Base-by-base conservation (phyloP, 2,329 filamentous ascomycete species). In the Metarhizium rileyi region DNA sequence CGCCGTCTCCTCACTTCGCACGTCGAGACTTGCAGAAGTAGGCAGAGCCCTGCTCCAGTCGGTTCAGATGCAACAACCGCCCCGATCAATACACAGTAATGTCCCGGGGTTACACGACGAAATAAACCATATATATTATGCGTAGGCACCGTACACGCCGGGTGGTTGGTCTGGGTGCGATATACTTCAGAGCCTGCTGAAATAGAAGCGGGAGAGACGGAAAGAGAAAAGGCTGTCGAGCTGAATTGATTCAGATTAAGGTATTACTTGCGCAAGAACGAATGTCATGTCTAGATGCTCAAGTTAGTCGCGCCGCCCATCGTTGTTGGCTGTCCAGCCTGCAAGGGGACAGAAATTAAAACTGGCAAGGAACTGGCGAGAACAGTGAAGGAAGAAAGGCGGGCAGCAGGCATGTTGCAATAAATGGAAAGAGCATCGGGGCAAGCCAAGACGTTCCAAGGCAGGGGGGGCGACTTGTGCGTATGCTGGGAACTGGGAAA, bases 1-100 rank as follows among this genome's bases (percentile, higher is more conserved):
- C 23, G 46, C 40, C 7, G 38, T 52, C 42, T 50, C 48, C 52
- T 55, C 49, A 2, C 50, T 55, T 48, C 48, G 35, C 44, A 45
- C 55, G 25, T 27, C 20, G 22, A 22, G 28, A 23, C 6, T 20
- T 35, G n/a, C 18, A 18, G 33, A 35, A 8, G 42, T 36, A 35
- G 20, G 36, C 27, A 23, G 14, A 20, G 7, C 6, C 4, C 10
- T 12, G 8, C 20, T 4, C 14, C 20, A 28, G 27, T 30, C 6
- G n/a, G 36, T 16, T 25, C n/a, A 8, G 30, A 18, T 12, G 30
- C 27, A 23, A 8, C 18, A 41, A 41, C 4, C 44, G 16, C 33
- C 12, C 14, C 18, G 10, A 42, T 38, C 33, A 33, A 38, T 20
- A 18, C 33, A 3, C 25, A 20, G 25, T n/a, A 28, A 45, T 18